phyloP scores from a whole-genome alignment of 2,329 filamentous ascomycete species.

The Sclerotinia nivalis region DNA sequence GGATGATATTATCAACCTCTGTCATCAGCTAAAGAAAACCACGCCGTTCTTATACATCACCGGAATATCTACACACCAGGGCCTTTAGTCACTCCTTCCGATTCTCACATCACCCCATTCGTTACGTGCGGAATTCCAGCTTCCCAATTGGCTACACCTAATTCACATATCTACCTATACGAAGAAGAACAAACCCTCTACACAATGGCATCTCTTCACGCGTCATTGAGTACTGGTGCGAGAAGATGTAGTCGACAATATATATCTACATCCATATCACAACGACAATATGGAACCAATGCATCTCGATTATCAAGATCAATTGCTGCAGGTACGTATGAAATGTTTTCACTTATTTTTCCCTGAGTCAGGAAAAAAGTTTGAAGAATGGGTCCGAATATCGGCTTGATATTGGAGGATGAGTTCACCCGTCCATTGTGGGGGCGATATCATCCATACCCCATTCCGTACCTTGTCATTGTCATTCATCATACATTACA shows the following conservation, averaged over 20 bases:
- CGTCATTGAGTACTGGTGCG: conserved; percentile 7
- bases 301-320: not conserved
- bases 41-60: not conserved
- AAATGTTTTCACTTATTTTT: not conserved
- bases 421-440: not conserved
- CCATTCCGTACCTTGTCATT: not conserved
- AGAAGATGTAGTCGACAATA: conserved; percentile 15
- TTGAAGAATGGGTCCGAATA: conserved; percentile 1
- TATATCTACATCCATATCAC: not conserved
- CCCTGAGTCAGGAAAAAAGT: not conserved
- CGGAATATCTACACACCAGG: not conserved
- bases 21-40: not conserved
- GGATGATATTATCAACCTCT: not conserved
- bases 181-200: not conserved
- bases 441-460: not conserved
- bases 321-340: conserved; percentile 6
- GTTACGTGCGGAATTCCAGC: not conserved
- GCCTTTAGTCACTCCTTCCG: not conserved
- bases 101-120: not conserved
- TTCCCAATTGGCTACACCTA: not conserved
- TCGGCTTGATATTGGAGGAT: conserved; percentile 8
- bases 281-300: not conserved
- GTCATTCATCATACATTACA: no score
- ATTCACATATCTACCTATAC: not conserved
- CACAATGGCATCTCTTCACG: conserved; percentile 18